Base-by-base conservation (phyloP, 768 basidiomycete species). In the Boletus vinaceobasis region DNA sequence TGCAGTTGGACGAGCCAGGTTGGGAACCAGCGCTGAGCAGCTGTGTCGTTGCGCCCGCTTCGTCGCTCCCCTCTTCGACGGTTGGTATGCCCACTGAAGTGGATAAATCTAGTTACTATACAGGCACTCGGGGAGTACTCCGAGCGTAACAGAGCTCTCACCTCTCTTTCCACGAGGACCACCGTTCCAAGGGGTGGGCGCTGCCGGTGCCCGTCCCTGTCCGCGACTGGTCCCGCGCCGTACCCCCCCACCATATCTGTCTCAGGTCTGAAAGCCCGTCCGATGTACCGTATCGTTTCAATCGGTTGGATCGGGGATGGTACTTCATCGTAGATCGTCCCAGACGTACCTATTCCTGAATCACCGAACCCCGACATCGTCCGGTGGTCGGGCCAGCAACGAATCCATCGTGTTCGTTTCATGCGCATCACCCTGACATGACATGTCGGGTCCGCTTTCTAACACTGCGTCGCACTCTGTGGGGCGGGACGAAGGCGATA, bases 91-190 rank as follows among this genome's bases (percentile, higher is more conserved):
- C n/a, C 14, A 13, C 33, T 17, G 27, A 50, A 49, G n/a, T 35
- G 13, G 29, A 23, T 21, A 19, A 26, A 33, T 26, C 33, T 42
- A 11, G 39, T 36, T 23, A n/a, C n/a, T n/a, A 40, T 43, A 23
- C 42, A 47, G 43, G 52, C 39, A 52, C 46, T 17, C 15, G 13
- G 17, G 27, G 14, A 8, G 27, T 47, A 5, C 17, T 46, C 52
- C 63, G 55, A 38, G 39, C 19, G n/a, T 57, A 48, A 27, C 53
- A 60, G 64, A 59, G 60, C 48, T 43, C n/a, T 43, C 36, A 49
- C 5, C 52, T 48, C 29, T 35, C 47, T 43, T 19, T 14, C 39
- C 43, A 49, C 42, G n/a, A 43, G 43, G 55, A 15, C 1, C 14
- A 7, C 5, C 35, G 15, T 31, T 39, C 14, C 44, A 39, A 48